A percentile compares a stretch with the other conserved stretches of the same genome.
Evolutionary conservation across 805 yeast species (phyloP).

Genomic region (Tetrapisispora fleetii): DNA sequence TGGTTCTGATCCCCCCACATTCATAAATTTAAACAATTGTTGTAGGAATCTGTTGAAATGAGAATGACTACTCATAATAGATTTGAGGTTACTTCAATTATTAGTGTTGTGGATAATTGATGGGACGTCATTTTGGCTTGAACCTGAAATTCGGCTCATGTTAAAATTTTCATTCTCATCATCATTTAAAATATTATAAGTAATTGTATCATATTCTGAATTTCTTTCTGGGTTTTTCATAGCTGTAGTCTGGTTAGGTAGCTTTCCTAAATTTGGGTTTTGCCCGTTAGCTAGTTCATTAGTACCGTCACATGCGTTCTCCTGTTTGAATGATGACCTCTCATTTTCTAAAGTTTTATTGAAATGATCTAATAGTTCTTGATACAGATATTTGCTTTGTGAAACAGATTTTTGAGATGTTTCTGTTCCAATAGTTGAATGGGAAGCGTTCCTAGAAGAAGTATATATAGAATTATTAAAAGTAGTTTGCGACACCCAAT

Average conservation of each 20-base stretch:
- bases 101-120: neutral
- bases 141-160: neutral
- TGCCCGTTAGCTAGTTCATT: neutral
- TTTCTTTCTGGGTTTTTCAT: neutral
- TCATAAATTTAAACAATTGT: too few species aligned
- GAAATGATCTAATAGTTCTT: slow-evolving; percentile 25
- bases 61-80: neutral
- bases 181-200: neutral
- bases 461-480: slow-evolving; percentile 2
- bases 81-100: too few species aligned
- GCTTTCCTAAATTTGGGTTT: neutral
- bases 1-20: neutral
- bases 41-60: neutral
- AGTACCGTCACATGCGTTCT: neutral
- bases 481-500: slow-evolving; percentile 18
- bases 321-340: neutral
- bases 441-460: slow-evolving; percentile 3
- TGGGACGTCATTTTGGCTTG: neutral
- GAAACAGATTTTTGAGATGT: slow-evolving; percentile 21
- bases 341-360: slow-evolving; percentile 12
- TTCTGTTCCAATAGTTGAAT: slow-evolving; percentile 6
- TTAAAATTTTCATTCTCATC: neutral
- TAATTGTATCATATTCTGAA: neutral
- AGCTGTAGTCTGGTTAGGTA: neutral
- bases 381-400: slow-evolving; percentile 19